phyloP scores from a whole-genome alignment of 2,329 filamentous ascomycete genomes.

The Verticillium klebahnii region DNA sequence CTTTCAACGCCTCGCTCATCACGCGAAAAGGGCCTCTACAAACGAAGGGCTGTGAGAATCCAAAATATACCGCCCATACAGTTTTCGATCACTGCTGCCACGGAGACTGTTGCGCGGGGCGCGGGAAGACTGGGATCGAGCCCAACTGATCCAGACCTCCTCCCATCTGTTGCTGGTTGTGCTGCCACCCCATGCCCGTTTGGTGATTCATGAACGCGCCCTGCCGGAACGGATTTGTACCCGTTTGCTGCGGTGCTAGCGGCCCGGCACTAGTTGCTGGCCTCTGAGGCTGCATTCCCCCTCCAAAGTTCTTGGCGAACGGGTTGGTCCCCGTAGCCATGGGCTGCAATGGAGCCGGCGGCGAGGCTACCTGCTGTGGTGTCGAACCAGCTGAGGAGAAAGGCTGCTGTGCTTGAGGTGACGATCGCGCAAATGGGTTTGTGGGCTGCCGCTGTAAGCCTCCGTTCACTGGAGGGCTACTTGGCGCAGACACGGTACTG shows the following conservation, averaged over 20 bases:
- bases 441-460: conserved; percentile 59
- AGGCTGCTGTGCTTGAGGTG: conserved; percentile 20
- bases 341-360: conserved; percentile 38
- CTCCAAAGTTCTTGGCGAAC: conserved; percentile 45
- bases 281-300: conserved; percentile 31
- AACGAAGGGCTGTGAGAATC: background rate
- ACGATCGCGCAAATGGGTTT: conserved; percentile 78
- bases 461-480: conserved; percentile 29
- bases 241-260: conserved; percentile 72
- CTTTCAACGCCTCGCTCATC: conserved; percentile 25
- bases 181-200: conserved; percentile 86
- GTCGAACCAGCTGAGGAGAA: conserved; percentile 25
- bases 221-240: conserved; percentile 93
- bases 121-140: conserved; percentile 80
- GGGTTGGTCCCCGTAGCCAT: conserved; percentile 55
- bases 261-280: conserved; percentile 40
- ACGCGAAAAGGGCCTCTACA: background rate
- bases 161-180: conserved; percentile 71
- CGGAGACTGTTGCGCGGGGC: conserved; percentile 61
- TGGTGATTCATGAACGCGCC: conserved; percentile 84
- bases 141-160: conserved; percentile 74
- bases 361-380: conserved; percentile 24
- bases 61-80: background rate
- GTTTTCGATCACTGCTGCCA: conserved; percentile 39
- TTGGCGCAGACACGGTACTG: conserved; percentile 34